Conservation (phyloP, 2,329 filamentous ascomycete species). For the Fusarium napiforme region DNA sequence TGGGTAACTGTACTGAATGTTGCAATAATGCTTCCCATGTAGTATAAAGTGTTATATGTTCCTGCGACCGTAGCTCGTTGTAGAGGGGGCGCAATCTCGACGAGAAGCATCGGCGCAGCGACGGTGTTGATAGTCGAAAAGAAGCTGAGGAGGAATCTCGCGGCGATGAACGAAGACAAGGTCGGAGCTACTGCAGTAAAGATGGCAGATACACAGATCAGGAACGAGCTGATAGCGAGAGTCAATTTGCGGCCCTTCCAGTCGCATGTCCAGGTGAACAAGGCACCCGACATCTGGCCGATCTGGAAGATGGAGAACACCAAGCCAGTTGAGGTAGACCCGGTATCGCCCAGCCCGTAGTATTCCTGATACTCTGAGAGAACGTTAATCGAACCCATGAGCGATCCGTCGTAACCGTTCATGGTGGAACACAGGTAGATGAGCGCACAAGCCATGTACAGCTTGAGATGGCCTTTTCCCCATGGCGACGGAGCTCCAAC, state of each 20-base stretch:
- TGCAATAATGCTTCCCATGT: background rate
- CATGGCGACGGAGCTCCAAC: background rate
- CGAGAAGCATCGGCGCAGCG: background rate
- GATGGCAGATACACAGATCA: background rate
- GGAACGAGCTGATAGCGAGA: background rate
- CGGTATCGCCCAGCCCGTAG: background rate
- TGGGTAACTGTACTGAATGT: background rate
- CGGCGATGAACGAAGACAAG: background rate
- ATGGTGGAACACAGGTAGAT: background rate
- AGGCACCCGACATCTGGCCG: background rate
- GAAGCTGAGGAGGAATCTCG: background rate
- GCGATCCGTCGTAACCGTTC: background rate
- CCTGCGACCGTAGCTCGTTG: background rate
- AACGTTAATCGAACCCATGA: background rate
- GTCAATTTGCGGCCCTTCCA: background rate
- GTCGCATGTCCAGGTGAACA: background rate
- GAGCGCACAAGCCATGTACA: background rate
- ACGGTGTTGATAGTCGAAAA: background rate
- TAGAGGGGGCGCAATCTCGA: background rate
- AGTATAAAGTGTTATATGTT: background rate
- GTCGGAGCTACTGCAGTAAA: background rate
- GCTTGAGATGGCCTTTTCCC: background rate
- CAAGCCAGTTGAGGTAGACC: background rate
- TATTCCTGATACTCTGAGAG: background rate
- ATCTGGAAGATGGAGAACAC: background rate